phyloP scores from a whole-genome alignment of 2,329 filamentous ascomycete genomes.

The Camptophora hylomeconis region DNA sequence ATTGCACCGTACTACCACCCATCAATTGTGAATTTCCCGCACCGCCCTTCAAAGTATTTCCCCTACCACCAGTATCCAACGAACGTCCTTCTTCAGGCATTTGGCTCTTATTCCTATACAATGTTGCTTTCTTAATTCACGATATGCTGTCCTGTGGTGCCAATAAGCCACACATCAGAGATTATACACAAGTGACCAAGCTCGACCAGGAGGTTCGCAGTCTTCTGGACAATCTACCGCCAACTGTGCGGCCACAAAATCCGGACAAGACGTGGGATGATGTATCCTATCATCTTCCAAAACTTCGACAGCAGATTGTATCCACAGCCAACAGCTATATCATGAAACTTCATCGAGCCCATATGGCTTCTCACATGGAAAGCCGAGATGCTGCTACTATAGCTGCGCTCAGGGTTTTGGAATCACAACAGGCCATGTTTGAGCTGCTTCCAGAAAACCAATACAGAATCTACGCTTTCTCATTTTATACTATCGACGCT shows the following conservation, averaged over 20 bases:
- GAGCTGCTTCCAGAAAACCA: conserved; percentile 1
- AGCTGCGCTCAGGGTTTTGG: conserved; percentile 3
- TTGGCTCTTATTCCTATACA: conserved; percentile 2
- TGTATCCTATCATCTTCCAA: background rate
- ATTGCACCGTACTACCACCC: conserved; percentile 4
- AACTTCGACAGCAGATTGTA: background rate
- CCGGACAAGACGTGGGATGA: background rate
- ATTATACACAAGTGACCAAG: conserved; percentile 3
- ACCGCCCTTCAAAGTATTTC: conserved; percentile 1
- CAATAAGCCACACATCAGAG: background rate
- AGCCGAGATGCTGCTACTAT: conserved; percentile 5
- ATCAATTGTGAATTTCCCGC: conserved; percentile 3
- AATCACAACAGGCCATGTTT: conserved; percentile 4
- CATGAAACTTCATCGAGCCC: conserved; percentile 5
- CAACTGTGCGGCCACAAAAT: background rate
- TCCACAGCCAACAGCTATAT: conserved; percentile 3
- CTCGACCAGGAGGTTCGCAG: conserved; percentile 3
- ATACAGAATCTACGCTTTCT: conserved; percentile 1
- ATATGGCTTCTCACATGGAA: conserved; percentile 1
- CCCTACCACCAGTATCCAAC: background rate
- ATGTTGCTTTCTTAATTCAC: conserved; percentile 5
- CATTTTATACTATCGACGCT: conserved; percentile 2
- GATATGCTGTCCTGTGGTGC: conserved; percentile 4
- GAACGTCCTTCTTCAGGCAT: no score
- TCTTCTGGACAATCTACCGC: conserved; percentile 2